Conservation (phyloP, 2,329 filamentous ascomycete genomes). For the Nakataea oryzae region DNA sequence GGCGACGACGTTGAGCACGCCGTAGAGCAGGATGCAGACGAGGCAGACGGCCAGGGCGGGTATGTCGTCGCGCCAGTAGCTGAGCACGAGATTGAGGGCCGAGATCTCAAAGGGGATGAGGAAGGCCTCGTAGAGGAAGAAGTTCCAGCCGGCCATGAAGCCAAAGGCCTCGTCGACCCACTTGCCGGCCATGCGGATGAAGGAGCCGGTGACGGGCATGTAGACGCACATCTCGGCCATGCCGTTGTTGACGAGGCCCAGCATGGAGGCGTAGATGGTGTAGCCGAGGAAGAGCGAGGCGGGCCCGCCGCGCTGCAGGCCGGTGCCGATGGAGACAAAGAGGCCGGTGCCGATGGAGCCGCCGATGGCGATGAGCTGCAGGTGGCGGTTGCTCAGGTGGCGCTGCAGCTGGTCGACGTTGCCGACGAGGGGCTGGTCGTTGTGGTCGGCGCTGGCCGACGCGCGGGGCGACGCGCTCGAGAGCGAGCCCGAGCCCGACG, state of each 20-base stretch:
- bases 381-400: conserved; percentile 41
- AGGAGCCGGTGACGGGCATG: conserved; percentile 53
- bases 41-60: conserved; percentile 38
- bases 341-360: conserved; percentile 48
- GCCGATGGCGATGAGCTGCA: conserved; percentile 48
- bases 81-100: conserved; percentile 27
- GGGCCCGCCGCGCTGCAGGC: conserved; percentile 32
- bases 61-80: conserved; percentile 35
- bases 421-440: neutral
- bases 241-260: conserved; percentile 54
- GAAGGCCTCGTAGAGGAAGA: conserved; percentile 29
- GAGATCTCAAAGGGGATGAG: conserved; percentile 30
- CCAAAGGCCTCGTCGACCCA: conserved; percentile 58
- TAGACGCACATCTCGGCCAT: conserved; percentile 55
- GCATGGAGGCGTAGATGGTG: conserved; percentile 40
- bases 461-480: neutral
- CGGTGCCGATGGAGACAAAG: conserved; percentile 52
- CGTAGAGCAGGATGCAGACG: conserved; percentile 6
- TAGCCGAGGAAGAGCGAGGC: conserved; percentile 48
- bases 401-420: conserved; percentile 25
- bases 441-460: neutral
- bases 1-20: conserved; percentile 26
- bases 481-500: neutral
- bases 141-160: conserved; percentile 39
- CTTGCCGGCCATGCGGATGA: conserved; percentile 52